Percentiles rank a stretch among this genome's conserved stretches.
Conservation (phyloP, 2,329 filamentous ascomycete genomes). For the Fonsecaea monophora region DNA sequence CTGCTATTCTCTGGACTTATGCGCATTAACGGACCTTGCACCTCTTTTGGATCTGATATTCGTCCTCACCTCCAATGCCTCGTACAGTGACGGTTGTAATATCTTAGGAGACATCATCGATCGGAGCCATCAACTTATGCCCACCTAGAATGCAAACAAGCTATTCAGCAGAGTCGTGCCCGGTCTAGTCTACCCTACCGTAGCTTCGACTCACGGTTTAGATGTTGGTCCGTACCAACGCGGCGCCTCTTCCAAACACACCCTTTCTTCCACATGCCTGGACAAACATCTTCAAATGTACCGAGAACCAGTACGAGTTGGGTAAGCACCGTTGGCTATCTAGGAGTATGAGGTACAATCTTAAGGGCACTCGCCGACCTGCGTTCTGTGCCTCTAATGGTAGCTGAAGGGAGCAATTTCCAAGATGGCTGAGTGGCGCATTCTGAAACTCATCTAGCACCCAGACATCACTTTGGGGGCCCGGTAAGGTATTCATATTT, state of each 20-base stretch:
- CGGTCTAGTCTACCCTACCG: background rate
- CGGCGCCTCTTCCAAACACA: background rate
- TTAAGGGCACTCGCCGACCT: background rate
- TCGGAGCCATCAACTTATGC: background rate
- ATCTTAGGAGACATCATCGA: background rate
- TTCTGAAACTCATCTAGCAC: conserved; percentile 2
- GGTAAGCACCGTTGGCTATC: background rate
- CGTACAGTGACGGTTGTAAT: background rate
- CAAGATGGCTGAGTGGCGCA: background rate
- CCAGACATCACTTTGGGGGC: background rate
- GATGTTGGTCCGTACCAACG: background rate
- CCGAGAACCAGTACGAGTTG: background rate
- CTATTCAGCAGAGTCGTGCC: background rate
- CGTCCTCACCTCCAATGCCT: no score
- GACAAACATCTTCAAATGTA: background rate
- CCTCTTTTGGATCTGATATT: no score
- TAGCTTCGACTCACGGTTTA: background rate
- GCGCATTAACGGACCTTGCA: no score
- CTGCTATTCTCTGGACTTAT: no score
- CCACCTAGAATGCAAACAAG: background rate
- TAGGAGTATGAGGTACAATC: background rate
- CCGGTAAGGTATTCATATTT: background rate
- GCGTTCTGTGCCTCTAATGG: background rate
- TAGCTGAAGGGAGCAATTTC: background rate
- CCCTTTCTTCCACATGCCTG: background rate